These are phyloP conservation scores for Leccinellum luteum DNA, from an alignment of 768 basidiomycete genomes.

Conservation along the genomic window DNA sequence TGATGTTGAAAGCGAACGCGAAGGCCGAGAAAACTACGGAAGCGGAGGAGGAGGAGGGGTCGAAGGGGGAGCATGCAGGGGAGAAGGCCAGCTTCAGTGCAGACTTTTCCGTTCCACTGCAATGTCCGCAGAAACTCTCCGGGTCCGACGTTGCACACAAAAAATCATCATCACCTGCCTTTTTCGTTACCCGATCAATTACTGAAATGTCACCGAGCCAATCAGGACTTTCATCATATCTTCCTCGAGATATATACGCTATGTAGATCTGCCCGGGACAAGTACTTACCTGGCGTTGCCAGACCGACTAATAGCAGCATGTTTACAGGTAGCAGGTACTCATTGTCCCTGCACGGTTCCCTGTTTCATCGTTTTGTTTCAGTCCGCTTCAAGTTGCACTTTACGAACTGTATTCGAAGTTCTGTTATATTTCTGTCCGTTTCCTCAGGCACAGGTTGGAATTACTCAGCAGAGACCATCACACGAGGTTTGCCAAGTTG, in stretches of 20 bases:
- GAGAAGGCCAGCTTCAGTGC: constrained; percentile 32
- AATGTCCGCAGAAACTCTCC: constrained; percentile 3
- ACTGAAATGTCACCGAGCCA: constrained; percentile 14
- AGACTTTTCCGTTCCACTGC: background rate
- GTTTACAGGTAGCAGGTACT: no score
- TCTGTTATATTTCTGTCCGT: no score
- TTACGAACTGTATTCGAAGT: no score
- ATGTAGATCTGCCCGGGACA: no score
- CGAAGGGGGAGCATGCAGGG: constrained; percentile 22
- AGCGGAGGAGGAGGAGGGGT: background rate
- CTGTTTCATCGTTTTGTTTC: no score
- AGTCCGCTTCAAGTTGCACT: no score
- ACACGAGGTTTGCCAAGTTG: background rate
- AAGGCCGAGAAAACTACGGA: constrained; percentile 9
- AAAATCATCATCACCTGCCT: constrained; percentile 29
- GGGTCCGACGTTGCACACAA: background rate
- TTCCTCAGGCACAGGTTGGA: background rate
- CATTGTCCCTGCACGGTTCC: no score
- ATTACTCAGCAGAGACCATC: background rate
- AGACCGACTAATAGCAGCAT: no score
- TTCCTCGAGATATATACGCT: no score
- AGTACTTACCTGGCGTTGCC: no score
- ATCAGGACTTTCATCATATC: background rate
- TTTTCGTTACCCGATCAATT: constrained; percentile 30
- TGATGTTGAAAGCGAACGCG: constrained; percentile 19